Conservation (phyloP, 2,329 filamentous ascomycete species). For the Raffaelea arxii region DNA sequence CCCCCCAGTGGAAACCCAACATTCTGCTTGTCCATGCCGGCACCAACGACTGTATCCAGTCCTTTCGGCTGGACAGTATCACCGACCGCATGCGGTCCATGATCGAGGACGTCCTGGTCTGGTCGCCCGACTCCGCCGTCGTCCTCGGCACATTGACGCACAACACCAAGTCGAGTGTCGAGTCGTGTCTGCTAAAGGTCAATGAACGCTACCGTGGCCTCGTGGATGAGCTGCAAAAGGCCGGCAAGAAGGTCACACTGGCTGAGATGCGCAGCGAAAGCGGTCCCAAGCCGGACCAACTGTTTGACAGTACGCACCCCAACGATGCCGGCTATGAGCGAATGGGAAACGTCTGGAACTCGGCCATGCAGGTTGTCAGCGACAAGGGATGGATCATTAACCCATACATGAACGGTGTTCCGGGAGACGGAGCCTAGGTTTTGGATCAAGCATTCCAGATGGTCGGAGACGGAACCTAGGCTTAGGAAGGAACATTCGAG, state of each 20-base stretch:
- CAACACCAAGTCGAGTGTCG: slow-evolving; percentile 8
- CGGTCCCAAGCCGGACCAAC: slow-evolving; percentile 9
- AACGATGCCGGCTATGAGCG: slow-evolving; percentile 9
- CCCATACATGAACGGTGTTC: no score
- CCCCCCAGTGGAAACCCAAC: slow-evolving; percentile 9
- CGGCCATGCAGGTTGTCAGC: neutral
- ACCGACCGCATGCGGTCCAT: slow-evolving; percentile 12
- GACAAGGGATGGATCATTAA: neutral
- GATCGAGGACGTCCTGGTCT: slow-evolving; percentile 10
- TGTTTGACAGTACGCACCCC: slow-evolving; percentile 10
- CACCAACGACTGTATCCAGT: slow-evolving; percentile 14
- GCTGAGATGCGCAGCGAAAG: slow-evolving; percentile 13
- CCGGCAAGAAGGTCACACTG: slow-evolving; percentile 11
- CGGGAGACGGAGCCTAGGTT: no score
- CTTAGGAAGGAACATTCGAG: no score
- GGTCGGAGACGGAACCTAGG: no score
- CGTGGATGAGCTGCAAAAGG: slow-evolving; percentile 5
- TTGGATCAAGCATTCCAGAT: no score
- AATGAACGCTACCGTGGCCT: slow-evolving; percentile 9
- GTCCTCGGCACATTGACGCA: slow-evolving; percentile 14
- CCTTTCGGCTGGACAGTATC: slow-evolving; percentile 10
- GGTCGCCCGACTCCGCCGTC: slow-evolving; percentile 14
- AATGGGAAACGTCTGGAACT: slow-evolving; percentile 5
- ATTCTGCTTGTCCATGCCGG: slow-evolving; percentile 13
- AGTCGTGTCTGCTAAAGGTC: slow-evolving; percentile 9